Base-by-base conservation (phyloP, 495 filamentous ascomycete species). In the Aspergillus biplanus region DNA sequence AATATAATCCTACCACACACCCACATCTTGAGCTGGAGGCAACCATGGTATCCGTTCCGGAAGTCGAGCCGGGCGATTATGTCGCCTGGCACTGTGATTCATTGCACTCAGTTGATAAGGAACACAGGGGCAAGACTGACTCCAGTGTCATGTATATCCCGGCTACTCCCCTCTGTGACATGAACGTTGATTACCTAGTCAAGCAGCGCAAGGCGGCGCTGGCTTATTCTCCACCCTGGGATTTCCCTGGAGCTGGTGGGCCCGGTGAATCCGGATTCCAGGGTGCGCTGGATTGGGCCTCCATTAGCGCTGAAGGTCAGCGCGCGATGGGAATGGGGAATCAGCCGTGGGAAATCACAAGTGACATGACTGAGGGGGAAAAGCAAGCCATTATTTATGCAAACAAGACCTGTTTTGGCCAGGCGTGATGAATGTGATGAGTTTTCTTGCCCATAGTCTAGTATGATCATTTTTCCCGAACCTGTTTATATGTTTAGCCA, bases 21-120 rank as follows among this genome's bases (percentile, higher is more conserved):
- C 92, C 93, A 2, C 90, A 96, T 66, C 80, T 96, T 27, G 80
- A 89, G 34, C 82, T 97, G 4, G 76, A 83, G 44, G 48, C 61
- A 21, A 89, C 88, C 1, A 96, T 97, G 92, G 84, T 93, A 4
- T 87, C 92, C 61, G 78, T 95, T 1, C 93, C 93, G 0, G 74
- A 79, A 18, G 90, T 96, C 13, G 79, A 78, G 39, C 93, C 93
- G 1, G 93, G 93, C 3, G 93, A 96, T 70, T 96, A 89, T 71
- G 92, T 97, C 1, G 87, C 87, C 2, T 97, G 93, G 93, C 93
- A 97, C 73, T 96, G 92, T 67, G 93, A 96, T 54, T 63, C 87
- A 73, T 84, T 67, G 86, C 93, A 97, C 67, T 87, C 90, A 0
- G 93, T 97, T 1, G 93, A 97, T 69, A 90, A 86, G 56, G 75